These are phyloP conservation scores for Lactifluus volemus DNA, from an alignment of 768 basidiomycete species.

Conservation along the genomic window DNA sequence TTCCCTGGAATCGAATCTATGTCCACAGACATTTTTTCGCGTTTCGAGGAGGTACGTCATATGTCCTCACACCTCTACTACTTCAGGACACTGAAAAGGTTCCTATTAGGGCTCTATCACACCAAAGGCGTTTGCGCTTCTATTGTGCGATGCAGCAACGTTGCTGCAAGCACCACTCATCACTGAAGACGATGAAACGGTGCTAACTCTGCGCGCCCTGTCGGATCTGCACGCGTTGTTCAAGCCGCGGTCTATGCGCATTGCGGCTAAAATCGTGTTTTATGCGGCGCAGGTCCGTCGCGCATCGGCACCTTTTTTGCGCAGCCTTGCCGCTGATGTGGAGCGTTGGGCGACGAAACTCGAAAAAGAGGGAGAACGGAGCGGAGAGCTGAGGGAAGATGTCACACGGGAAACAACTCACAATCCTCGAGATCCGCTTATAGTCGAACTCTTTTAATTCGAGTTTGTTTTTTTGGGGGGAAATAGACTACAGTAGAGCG, in stretches of 20 bases:
- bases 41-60: slow-evolving; percentile 42
- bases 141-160: slow-evolving; percentile 46
- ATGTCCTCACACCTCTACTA: neutral
- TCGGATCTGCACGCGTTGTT: slow-evolving; percentile 48
- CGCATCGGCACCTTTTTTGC: neutral
- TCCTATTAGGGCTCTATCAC: slow-evolving; percentile 24
- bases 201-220: slow-evolving; percentile 39
- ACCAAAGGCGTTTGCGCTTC: slow-evolving; percentile 38
- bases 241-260: slow-evolving; percentile 24
- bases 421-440: neutral
- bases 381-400: neutral
- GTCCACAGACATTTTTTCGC: slow-evolving; percentile 60
- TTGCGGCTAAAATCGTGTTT: slow-evolving; percentile 55
- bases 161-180: slow-evolving; percentile 43
- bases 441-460: neutral
- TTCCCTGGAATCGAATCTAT: slow-evolving; percentile 42
- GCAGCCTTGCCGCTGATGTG: neutral
- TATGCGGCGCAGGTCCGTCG: slow-evolving; percentile 50
- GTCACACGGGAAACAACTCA: neutral
- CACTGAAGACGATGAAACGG: slow-evolving; percentile 24
- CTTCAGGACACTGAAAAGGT: too few relatives aligned
- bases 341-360: slow-evolving; percentile 11
- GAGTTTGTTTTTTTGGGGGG: too few relatives aligned
- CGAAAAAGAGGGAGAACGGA: neutral
- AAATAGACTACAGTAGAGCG: too few relatives aligned